Evolutionary conservation across 2,329 filamentous ascomycete genomes (phyloP).

Genomic region (Fusarium palustre): DNA sequence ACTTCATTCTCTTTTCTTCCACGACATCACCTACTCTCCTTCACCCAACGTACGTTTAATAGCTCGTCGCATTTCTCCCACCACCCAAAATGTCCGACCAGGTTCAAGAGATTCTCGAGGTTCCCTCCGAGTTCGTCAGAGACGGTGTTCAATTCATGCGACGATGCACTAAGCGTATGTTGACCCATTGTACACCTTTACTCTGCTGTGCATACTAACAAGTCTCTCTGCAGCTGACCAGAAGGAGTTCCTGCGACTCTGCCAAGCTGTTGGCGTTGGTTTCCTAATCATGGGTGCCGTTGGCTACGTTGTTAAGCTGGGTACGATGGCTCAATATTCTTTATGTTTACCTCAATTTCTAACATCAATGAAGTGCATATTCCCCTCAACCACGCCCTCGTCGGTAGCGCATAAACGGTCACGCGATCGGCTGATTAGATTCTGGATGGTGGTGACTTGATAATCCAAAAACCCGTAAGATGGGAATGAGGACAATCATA

Average conservation of each 20-base stretch:
- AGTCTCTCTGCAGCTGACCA: slow-evolving; percentile 51
- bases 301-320: slow-evolving; percentile 77
- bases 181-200: neutral
- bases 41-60: slow-evolving; percentile 29
- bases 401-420: slow-evolving; percentile 69
- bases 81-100: slow-evolving; percentile 70
- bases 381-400: slow-evolving; percentile 76
- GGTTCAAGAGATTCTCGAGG: slow-evolving; percentile 76
- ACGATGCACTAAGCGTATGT: slow-evolving; percentile 71
- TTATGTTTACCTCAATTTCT: neutral
- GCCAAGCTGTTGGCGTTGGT: slow-evolving; percentile 73
- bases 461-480: slow-evolving; percentile 28
- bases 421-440: slow-evolving; percentile 47
- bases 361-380: slow-evolving; percentile 68
- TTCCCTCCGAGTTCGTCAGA: slow-evolving; percentile 72
- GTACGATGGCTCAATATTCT: slow-evolving; percentile 55
- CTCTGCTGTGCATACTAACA: slow-evolving; percentile 8
- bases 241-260: slow-evolving; percentile 59
- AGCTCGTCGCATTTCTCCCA: slow-evolving; percentile 7
- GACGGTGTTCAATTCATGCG: slow-evolving; percentile 72
- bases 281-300: slow-evolving; percentile 78
- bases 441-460: slow-evolving; percentile 35
- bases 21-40: slow-evolving; percentile 18
- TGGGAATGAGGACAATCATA: slow-evolving; percentile 32
- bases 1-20: slow-evolving; percentile 9